Base-by-base conservation (phyloP, 2,329 filamentous ascomycete species). In the Xylaria multiplex region DNA sequence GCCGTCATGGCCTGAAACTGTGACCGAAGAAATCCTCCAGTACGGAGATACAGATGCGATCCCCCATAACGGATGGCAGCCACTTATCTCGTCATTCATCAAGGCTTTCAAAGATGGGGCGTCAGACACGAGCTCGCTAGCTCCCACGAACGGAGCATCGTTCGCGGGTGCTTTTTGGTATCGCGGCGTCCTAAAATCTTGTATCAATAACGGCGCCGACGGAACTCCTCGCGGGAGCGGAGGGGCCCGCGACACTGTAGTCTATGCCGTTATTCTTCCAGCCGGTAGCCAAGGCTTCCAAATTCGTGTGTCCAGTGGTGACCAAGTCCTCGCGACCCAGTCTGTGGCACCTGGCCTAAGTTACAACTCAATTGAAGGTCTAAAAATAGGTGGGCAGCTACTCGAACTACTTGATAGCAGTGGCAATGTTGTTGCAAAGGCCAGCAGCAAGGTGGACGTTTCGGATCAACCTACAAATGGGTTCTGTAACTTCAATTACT, bases 161-260 rank as follows among this genome's bases (percentile, higher is more conserved):
- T 71, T 75, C 58, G 70, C 74, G n/a, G 78, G 77, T 22, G 70
- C 75, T 0, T 65, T 79, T 58, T 79, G 77, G 77, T 77, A 79
- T 70, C 75, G 74, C 48, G 64, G 68, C 42, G 63, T 72, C 1
- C 53, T 71, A 8, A 58, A 62, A 9, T 63, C 58, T 7, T 69
- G 65, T 42, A 49, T 68, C 45, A 62, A 62, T 37, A 71, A 64
- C 3, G 66, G 68, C 2, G 71, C 66, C 43, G 66, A 67, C 16
- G 72, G 70, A 32, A 58, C 63, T n/a, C 75, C 74, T 24, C 62
- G 64, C 2, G 73, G 72, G 3, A 66, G 65, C 2, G 72, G 72
- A 8, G 73, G 71, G 2, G 75, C 71, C 27, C 43, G 63, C 35
- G 72, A 77, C 59, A 72, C 73, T 8, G 68, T 76, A 14, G 75